Conservation (phyloP, 2,329 filamentous ascomycete species). For the Botryotinia convoluta region DNA sequence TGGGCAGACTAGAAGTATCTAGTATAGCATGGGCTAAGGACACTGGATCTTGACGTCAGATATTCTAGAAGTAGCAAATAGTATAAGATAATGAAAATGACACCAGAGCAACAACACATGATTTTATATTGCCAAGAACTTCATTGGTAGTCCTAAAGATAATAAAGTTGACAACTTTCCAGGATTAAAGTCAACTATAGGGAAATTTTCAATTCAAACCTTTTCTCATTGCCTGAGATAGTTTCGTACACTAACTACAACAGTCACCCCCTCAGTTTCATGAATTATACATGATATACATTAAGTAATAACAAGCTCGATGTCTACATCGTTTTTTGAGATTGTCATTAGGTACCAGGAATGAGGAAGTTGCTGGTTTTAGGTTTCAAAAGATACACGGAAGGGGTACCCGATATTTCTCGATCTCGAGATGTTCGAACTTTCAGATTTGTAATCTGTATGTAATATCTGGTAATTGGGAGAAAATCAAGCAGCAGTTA, state of each 20-base stretch:
- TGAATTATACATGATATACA: neutral
- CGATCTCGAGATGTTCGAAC: neutral
- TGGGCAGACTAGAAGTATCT: neutral
- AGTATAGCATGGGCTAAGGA: neutral
- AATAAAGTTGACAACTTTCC: neutral
- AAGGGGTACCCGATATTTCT: neutral
- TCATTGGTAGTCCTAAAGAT: neutral
- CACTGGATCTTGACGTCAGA: neutral
- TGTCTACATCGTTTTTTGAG: neutral
- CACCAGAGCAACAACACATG: neutral
- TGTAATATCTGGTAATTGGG: neutral
- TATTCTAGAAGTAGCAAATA: neutral
- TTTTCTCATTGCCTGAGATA: neutral
- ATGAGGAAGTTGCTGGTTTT: neutral
- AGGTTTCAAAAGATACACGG: neutral
- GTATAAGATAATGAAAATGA: neutral
- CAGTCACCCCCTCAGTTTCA: too few relatives aligned
- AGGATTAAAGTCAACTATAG: neutral
- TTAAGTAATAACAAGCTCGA: neutral
- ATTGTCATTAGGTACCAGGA: neutral
- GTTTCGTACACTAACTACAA: neutral
- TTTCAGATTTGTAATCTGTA: neutral
- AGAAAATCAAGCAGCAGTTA: neutral
- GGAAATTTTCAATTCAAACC: too few relatives aligned
- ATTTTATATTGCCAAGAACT: neutral